phyloP scores from a whole-genome alignment of 179 eudicot species.

The Nepenthes alata region DNA sequence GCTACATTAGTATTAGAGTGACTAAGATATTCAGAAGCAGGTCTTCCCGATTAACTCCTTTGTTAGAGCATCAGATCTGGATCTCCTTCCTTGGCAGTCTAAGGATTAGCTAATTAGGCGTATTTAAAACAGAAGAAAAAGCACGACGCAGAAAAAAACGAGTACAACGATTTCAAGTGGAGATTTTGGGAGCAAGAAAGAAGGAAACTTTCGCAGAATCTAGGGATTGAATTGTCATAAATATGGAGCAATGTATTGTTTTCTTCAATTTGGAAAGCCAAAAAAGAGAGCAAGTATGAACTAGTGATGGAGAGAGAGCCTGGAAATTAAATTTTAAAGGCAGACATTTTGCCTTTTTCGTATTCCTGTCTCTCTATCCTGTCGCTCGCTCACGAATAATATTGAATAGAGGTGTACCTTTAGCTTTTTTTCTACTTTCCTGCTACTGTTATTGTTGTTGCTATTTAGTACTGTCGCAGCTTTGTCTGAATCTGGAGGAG shows the following conservation, averaged over 20 bases:
- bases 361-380: too few species aligned
- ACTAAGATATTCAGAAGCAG: slow-evolving; percentile 44
- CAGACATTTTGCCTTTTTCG: too few species aligned
- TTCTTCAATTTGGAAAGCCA: slow-evolving; percentile 18
- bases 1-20: slow-evolving; percentile 14
- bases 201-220: slow-evolving; percentile 69
- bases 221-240: slow-evolving; percentile 25
- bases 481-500: slow-evolving; percentile 35
- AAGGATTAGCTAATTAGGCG: slow-evolving; percentile 5
- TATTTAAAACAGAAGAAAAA: background rate
- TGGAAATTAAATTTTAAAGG: too few species aligned
- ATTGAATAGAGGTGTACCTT: slow-evolving; percentile 28
- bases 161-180: background rate
- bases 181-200: slow-evolving; percentile 72
- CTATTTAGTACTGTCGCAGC: slow-evolving; percentile 7
- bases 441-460: slow-evolving; percentile 19
- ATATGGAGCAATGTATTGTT: slow-evolving; percentile 17
- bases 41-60: slow-evolving; percentile 42
- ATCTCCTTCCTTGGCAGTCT: slow-evolving; percentile 68
- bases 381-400: too few species aligned
- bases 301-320: background rate
- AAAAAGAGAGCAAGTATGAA: background rate
- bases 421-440: slow-evolving; percentile 39
- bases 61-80: slow-evolving; percentile 43
- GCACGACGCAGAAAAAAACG: too few species aligned